Percentiles rank a stretch among this genome's conserved stretches.
These are phyloP conservation scores for Rhododendron ovatum DNA, from an alignment of 148 eudicot genomes.

Conservation along the genomic window DNA sequence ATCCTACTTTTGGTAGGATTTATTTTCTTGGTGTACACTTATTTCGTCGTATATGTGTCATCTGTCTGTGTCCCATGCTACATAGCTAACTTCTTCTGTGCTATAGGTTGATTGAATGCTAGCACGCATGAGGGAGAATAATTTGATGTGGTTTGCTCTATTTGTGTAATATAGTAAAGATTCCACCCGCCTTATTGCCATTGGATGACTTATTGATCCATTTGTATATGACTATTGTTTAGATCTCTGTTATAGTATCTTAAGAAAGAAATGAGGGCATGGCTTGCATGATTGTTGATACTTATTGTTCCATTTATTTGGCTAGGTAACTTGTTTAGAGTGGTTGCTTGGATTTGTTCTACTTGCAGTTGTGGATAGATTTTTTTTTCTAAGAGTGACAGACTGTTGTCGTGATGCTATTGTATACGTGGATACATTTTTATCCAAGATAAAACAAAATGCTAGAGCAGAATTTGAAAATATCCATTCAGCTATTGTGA, in stretches of 20 bases:
- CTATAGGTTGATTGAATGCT: not conserved
- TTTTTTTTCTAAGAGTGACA: not conserved
- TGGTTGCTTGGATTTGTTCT: not conserved
- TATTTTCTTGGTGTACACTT: not conserved
- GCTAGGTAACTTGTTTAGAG: not conserved
- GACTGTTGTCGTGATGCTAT: not conserved
- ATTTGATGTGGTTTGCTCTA: not conserved
- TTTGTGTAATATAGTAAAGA: not conserved
- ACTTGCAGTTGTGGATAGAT: not conserved
- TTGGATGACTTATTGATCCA: not conserved
- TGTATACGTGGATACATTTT: not conserved
- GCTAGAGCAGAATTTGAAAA: not conserved
- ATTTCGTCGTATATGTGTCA: not conserved
- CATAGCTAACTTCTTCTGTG: not conserved
- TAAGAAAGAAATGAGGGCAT: not conserved
- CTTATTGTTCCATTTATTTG: not conserved
- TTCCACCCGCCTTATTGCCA: not conserved
- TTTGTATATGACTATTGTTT: not conserved
- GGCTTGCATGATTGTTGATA: not conserved
- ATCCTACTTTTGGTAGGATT: not conserved
- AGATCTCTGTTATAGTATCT: not conserved
- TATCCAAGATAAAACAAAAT: not conserved
- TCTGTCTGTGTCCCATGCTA: not conserved
- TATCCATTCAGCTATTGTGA: not conserved
- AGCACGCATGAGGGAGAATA: not conserved